Base-by-base conservation (phyloP, 768 basidiomycete species). In the Lentinula sp. region DNA sequence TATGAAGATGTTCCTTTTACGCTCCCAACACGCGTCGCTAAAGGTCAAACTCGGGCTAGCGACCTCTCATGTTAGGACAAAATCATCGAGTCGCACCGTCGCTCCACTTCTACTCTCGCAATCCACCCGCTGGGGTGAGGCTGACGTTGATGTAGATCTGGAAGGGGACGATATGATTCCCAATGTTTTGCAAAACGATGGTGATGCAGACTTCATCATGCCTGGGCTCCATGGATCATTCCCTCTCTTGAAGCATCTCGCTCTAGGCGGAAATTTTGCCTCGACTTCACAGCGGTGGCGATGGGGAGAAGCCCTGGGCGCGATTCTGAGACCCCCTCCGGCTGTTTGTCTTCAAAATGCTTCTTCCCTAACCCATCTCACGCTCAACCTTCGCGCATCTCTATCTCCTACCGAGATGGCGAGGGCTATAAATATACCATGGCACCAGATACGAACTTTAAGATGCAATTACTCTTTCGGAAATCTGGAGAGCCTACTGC, bases 381-480 rank as follows among this genome's bases (percentile, higher is more conserved):
- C 53, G 5, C 53, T 54, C 35, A 54, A 54, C 15, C 36, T 54
- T 36, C 53, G 53, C 13, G 53, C 35, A 37, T 39, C 53, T 5
- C n/a, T 54, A 10, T 36, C 36, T 20, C 35, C 53, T 6, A 2
- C 53, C 16, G 53, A 54, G 9, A 54, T 54, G 53, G 53, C 37
- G 3, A 35, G 37, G 35, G 53, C 53, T 10, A 36, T 54, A 16
- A 18, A 54, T 54, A n/a, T 54, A 37, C 53, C 53, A 10, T 54
- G 53, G 53, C 53, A 54, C 13, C 53, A 54, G 36, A 54, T 54
- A 18, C 53, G 53, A 39, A 54, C 53, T 12, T 20, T 54, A 9
- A 54, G 39, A 18, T 54, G 53, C 36, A 54, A 54, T 13, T 54
- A 54, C 37, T 54, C 53, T 13, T 54, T 54, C n/a, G 53, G 36